Percentiles rank a stretch among this genome's conserved stretches.
Conservation (phyloP, 2,329 filamentous ascomycete genomes). For the Ophiognomonia clavigignenti-juglandacearum region DNA sequence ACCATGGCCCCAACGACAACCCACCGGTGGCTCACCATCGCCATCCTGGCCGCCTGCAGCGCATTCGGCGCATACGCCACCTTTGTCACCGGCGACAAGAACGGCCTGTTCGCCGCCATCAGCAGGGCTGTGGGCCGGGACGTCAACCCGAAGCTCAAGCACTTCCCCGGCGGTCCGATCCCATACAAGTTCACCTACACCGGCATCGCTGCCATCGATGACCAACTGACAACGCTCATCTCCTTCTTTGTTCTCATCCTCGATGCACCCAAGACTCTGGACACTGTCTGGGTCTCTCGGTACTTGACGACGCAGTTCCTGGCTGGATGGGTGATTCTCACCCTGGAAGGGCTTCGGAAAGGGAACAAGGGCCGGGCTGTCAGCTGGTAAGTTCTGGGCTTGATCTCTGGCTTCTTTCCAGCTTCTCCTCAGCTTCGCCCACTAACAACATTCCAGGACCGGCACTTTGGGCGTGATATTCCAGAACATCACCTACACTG, state of each 20-base stretch:
- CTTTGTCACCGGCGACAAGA: not conserved
- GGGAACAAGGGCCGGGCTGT: slow-evolving; percentile 16
- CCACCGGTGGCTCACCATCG: not conserved
- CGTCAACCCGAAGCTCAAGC: not conserved
- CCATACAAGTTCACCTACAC: slow-evolving; percentile 14
- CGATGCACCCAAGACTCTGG: slow-evolving; percentile 15
- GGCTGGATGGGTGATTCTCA: slow-evolving; percentile 16
- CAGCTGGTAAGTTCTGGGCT: slow-evolving; percentile 18
- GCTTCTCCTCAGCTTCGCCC: not conserved
- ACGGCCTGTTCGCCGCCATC: slow-evolving; percentile 7
- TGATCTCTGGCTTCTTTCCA: not conserved
- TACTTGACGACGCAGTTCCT: slow-evolving; percentile 17
- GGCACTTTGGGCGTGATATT: slow-evolving; percentile 16
- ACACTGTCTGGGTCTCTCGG: slow-evolving; percentile 11
- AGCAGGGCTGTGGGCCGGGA: not conserved
- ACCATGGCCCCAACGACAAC: not conserved
- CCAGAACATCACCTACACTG: slow-evolving; percentile 17
- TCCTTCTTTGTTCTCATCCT: slow-evolving; percentile 15
- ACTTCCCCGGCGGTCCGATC: slow-evolving; percentile 9
- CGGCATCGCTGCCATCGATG: slow-evolving; percentile 12
- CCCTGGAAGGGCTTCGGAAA: slow-evolving; percentile 17
- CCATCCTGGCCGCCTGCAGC: slow-evolving; percentile 6
- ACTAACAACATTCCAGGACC: slow-evolving; percentile 12
- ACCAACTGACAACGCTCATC: slow-evolving; percentile 4
- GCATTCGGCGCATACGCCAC: slow-evolving; percentile 14